Base-by-base conservation (phyloP, 768 basidiomycete genomes). In the Russula virescens region DNA sequence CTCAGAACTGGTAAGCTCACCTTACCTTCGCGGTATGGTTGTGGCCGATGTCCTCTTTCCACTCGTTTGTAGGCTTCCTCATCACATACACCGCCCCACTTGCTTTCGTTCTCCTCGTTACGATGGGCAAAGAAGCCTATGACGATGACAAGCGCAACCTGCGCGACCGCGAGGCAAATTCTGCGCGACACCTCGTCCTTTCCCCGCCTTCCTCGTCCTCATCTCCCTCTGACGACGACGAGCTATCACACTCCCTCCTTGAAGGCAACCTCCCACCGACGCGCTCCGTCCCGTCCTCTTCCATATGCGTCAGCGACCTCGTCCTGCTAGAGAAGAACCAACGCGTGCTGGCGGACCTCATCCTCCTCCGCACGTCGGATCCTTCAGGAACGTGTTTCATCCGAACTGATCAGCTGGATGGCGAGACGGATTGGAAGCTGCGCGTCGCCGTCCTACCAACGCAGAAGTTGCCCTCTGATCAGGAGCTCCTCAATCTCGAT, bases 371-470 rank as follows among this genome's bases (percentile, higher is more conserved):
- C 47, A 98, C 97, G 0, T 88, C 86, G 4, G 96, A 99, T 69
- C 75, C 84, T 3, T 87, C 88, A 26, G 97, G 97, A 2, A 94
- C 94, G 2, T 98, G 96, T 73, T 99, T 98, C 74, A 92, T 99
- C 64, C 83, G 97, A 11, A 99, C 96, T 2, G 97, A 99, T 74
- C 97, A 99, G 71, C 80, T 99, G 34, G 97, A 99, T 66, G 97
- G 97, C 47, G 97, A 99, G 75, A 99, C 97, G 4, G 97, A 99
- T 70, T 98, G 97, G 97, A 99, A 99, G 73, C 78, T 98, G 53
- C 84, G 91, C 5, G 90, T 97, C 1, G 94, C 96, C 1, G 87
- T 96, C 1, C 83, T 88, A 2, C 81, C 87, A 25, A 89, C 87
- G 48, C 94, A 97, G 77, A 87, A 86, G 67, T 72, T 94, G 55